Conservation (phyloP, 306 rosid species). For the Acacia melanoxylon region DNA sequence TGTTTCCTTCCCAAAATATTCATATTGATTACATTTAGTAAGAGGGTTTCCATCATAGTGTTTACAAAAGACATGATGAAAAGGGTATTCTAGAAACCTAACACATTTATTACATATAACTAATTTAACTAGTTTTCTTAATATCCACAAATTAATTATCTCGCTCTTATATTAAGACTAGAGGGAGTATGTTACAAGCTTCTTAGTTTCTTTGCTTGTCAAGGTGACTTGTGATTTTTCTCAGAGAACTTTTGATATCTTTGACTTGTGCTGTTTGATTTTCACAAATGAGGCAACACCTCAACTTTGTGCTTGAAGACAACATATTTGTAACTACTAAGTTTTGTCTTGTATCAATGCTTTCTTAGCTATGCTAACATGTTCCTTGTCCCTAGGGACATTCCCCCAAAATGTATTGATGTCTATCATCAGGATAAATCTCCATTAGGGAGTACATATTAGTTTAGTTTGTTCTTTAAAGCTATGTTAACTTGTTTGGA, state of each 20-base stretch:
- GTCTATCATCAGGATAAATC: background rate
- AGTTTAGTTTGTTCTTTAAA: background rate
- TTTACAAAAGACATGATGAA: too few species aligned
- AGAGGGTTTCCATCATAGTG: too few species aligned
- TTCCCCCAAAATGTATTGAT: background rate
- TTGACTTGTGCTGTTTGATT: background rate
- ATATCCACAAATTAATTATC: too few species aligned
- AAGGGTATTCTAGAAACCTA: too few species aligned
- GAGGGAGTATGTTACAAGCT: background rate
- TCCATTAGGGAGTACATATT: background rate
- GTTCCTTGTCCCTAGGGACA: background rate
- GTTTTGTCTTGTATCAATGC: background rate
- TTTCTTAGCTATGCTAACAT: background rate
- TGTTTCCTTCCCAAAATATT: too few species aligned
- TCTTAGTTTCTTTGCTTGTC: background rate
- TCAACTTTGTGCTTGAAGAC: background rate
- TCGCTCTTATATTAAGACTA: too few species aligned
- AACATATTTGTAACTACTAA: background rate
- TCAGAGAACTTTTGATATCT: background rate
- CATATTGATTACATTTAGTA: too few species aligned
- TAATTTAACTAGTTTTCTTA: too few species aligned
- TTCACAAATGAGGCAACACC: background rate
- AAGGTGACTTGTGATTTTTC: background rate
- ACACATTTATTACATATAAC: too few species aligned
- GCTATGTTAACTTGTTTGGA: background rate